Conservation (phyloP, 176 grass and related monocot genomes). For the Stipa capillata region DNA sequence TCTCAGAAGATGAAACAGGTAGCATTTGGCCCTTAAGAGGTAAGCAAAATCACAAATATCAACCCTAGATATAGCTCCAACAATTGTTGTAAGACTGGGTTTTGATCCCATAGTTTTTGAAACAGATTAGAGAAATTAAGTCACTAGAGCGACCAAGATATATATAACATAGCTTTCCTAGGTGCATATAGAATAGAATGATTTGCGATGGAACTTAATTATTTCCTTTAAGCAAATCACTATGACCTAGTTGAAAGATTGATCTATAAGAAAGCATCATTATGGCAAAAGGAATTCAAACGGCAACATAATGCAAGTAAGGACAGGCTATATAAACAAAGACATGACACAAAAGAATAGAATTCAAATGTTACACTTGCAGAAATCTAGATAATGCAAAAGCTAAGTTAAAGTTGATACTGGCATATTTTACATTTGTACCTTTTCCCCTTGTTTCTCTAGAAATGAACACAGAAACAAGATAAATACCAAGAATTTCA, state of each 20-base stretch:
- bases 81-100: not conserved
- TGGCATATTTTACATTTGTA: not conserved
- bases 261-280: not conserved
- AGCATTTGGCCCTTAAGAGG: conserved; percentile 42
- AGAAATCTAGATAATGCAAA: conserved; percentile 8
- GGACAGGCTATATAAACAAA: not conserved
- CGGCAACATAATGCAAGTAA: not conserved
- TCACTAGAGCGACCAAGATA: not conserved
- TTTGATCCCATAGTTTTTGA: not conserved
- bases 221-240: not conserved
- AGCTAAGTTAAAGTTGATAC: not conserved
- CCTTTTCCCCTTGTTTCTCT: not conserved
- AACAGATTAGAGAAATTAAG: conserved; percentile 9
- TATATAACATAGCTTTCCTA: not conserved
- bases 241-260: not conserved
- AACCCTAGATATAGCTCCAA: conserved; percentile 1
- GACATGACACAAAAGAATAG: not conserved
- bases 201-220: not conserved
- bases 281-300: not conserved
- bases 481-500: not conserved
- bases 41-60: conserved; percentile 27
- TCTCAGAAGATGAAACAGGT: conserved; percentile 63
- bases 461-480: not conserved
- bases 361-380: not conserved
- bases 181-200: conserved; percentile 2